Evolutionary conservation across 2,329 filamentous ascomycete genomes (phyloP), one percentile per base, ranked within the genome.

Genomic region (Chaetothyriales sp.): DNA sequence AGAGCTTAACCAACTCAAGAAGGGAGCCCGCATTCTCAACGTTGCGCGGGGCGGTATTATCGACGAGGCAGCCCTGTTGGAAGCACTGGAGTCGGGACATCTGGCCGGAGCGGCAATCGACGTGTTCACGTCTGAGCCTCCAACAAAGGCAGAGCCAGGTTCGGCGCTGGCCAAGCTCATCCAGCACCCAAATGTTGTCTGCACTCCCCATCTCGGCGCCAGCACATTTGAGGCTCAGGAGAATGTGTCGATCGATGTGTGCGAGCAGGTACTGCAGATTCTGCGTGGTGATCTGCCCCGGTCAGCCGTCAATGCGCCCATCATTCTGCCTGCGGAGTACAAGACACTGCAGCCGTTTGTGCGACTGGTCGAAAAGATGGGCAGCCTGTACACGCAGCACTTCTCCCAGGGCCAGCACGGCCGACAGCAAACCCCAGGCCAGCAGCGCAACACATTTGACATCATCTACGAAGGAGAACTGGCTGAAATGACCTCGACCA

Each of bases 151-250:
- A 32, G 69, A 70, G 32, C 77, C 79, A 2, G 70, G 71, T 32
- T 80, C 80, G 1, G 70, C 75, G 3, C 82, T 84, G 1, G 74
- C 73, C 9, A 73, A 72, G 44, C 70, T 92, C 7, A 77, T 84
- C 51, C 72, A 71, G 8, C 85, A 90, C 58, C 76, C 80, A 0
- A 81, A 78, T 57, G 84, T 87, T 0, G 80, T 90, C 1, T 80
- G 80, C 1, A 90, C 86, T 6, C 86, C 86, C 1, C 86, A 92
- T 64, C 72, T 92, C 0, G 85, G 85, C 6, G 86, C 86, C 0
- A 86, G 81, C 0, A 92, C 86, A 0, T 75, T 84, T 32, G 86
- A 92, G 71, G 86, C 86, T 0, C 85, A 92, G 64, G 84, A 90
- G 61, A 89, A 88, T 54, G 85, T 89, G 2, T 85, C 82, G 1